A percentile compares a stretch with the other conserved stretches of the same genome.
Conservation (phyloP, 2,329 filamentous ascomycete genomes). For the Ophiostoma pallidulum region DNA sequence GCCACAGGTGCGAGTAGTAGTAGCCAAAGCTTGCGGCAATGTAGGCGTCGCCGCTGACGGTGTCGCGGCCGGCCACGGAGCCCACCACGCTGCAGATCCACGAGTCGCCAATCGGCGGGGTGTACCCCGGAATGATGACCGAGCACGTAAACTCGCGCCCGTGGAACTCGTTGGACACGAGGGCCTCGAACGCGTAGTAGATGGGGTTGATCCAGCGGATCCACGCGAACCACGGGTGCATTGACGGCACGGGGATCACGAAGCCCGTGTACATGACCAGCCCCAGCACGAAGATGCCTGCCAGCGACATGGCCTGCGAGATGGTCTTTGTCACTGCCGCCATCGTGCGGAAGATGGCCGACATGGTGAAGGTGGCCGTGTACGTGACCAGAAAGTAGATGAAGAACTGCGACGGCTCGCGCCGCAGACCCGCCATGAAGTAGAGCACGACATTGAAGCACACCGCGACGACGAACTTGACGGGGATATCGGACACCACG, state of each 20-base stretch:
- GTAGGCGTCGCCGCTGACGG: constrained; percentile 50
- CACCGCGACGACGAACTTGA: constrained; percentile 65
- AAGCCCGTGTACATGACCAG: constrained; percentile 67
- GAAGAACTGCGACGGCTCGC: constrained; percentile 70
- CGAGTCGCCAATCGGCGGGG: constrained; percentile 27
- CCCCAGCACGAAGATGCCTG: constrained; percentile 51
- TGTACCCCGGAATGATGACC: constrained; percentile 30
- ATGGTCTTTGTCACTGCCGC: constrained; percentile 62
- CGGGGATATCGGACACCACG: constrained; percentile 77
- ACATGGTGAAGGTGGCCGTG: constrained; percentile 65
- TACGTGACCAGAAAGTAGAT: constrained; percentile 74
- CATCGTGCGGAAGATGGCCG: constrained; percentile 76
- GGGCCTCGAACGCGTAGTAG: constrained; percentile 67
- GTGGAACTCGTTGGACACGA: constrained; percentile 77
- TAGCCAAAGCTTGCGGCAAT: constrained; percentile 47
- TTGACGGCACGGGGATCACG: constrained; percentile 52
- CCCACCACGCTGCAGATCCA: constrained; percentile 51
- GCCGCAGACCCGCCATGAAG: constrained; percentile 75
- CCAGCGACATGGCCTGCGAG: constrained; percentile 52
- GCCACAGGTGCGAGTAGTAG: constrained; percentile 53
- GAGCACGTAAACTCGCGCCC: constrained; percentile 48
- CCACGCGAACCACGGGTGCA: constrained; percentile 74
- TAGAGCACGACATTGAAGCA: constrained; percentile 74
- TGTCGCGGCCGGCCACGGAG: constrained; percentile 40
- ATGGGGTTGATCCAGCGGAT: constrained; percentile 73